phyloP scores from a whole-genome alignment of 1,284 basidiomycete species.

The Ceratobasidium sp. region DNA sequence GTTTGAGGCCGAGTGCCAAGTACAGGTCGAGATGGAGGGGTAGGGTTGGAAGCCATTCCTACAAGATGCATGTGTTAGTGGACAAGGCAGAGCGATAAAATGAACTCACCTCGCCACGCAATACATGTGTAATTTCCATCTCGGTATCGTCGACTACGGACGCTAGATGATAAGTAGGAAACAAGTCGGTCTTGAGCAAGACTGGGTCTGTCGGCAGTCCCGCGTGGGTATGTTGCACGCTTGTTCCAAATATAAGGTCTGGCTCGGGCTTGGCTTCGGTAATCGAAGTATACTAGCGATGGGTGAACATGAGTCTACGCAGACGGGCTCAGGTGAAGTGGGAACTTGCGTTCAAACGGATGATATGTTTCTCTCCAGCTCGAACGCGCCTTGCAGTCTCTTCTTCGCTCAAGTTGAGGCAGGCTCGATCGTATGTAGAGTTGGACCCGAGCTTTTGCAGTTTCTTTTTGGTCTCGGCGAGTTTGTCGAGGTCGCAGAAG shows the following conservation, averaged over 20 bases:
- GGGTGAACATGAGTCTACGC: not conserved
- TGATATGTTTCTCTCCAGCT: conserved; percentile 79
- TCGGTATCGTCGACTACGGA: conserved; percentile 95
- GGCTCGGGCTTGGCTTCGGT: conserved; percentile 28
- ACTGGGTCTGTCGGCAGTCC: conserved; percentile 91
- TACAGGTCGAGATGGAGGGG: conserved; percentile 94
- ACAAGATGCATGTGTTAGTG: not conserved
- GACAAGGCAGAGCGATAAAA: not conserved
- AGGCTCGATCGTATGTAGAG: conserved; percentile 85
- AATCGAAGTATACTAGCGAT: conserved; percentile 11
- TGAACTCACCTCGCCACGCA: conserved; percentile 85
- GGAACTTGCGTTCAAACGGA: conserved; percentile 83
- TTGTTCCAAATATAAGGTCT: conserved; percentile 80
- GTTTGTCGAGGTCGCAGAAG: conserved; percentile 83
- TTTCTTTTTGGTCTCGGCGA: conserved; percentile 72
- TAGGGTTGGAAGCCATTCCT: conserved; percentile 98
- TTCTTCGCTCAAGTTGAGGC: conserved; percentile 85
- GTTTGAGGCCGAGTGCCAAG: conserved; percentile 73
- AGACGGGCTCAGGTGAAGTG: conserved; percentile 53
- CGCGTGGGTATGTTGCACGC: conserved; percentile 75
- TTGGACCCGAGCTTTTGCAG: conserved; percentile 77
- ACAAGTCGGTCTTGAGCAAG: conserved; percentile 90
- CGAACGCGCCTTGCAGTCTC: conserved; percentile 80
- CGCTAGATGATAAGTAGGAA: conserved; percentile 97
- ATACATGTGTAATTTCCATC: conserved; percentile 96